Evolutionary conservation across 139 green algal species (phyloP).

Genomic region (Spirogloea muscicola): DNA sequence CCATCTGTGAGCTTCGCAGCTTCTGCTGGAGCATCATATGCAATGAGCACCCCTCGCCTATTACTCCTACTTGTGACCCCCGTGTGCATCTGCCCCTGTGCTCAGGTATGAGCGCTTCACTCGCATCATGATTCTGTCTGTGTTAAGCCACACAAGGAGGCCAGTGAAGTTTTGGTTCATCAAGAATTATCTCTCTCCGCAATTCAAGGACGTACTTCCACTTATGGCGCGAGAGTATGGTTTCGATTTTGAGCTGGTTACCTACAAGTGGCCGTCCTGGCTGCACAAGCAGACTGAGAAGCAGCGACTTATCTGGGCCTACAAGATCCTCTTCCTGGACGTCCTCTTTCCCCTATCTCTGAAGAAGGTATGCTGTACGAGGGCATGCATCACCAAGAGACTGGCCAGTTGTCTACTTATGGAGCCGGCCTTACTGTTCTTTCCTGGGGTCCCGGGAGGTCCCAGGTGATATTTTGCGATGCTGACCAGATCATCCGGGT

Average conservation of each 20-base stretch:
- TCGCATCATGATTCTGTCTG: slow-evolving; percentile 97
- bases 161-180: slow-evolving; percentile 99
- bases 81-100: no score
- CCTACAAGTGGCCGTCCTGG: slow-evolving; percentile 98
- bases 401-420: no score
- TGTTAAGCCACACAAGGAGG: slow-evolving; percentile 78
- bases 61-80: no score
- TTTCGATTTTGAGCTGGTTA: slow-evolving; percentile 95
- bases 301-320: slow-evolving; percentile 88
- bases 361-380: slow-evolving; percentile 54
- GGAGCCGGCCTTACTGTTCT: neutral
- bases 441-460: no score
- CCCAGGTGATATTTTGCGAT: slow-evolving; percentile 95
- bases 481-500: slow-evolving; percentile 89
- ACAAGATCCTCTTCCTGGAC: slow-evolving; percentile 96
- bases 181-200: slow-evolving; percentile 97
- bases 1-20: slow-evolving; percentile 88
- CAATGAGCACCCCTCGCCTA: no score
- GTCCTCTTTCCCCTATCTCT: slow-evolving; percentile 92
- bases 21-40: slow-evolving; percentile 92
- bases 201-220: slow-evolving; percentile 73
- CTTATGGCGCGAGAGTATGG: slow-evolving; percentile 69
- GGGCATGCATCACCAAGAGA: no score
- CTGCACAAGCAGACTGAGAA: slow-evolving; percentile 94
- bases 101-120: slow-evolving; percentile 91